Percentiles rank a stretch among this genome's conserved stretches.
phyloP scores from a whole-genome alignment of 176 grass and related monocot genomes.

The Eragrostis curvula region DNA sequence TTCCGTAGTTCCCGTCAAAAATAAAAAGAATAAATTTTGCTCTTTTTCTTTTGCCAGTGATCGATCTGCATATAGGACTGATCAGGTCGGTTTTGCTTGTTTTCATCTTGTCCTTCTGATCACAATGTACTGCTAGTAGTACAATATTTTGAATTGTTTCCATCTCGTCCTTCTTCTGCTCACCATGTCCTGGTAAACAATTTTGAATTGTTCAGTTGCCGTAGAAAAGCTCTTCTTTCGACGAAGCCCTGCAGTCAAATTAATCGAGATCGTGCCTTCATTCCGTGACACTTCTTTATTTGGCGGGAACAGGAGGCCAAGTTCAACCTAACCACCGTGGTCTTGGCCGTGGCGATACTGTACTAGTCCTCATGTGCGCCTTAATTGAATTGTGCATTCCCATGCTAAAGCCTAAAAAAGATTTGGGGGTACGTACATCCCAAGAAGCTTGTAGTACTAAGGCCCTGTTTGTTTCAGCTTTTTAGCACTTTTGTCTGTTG shows the following conservation, averaged over 20 bases:
- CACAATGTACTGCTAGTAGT: background rate
- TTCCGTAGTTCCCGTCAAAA: too few relatives aligned
- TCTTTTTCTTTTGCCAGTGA: too few relatives aligned
- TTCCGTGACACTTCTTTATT: constrained; percentile 36
- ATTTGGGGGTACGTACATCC: constrained; percentile 33
- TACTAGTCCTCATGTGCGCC: constrained; percentile 50
- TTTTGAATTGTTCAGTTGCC: background rate
- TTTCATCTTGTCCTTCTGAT: background rate
- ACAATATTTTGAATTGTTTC: background rate
- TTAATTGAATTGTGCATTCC: constrained; percentile 56
- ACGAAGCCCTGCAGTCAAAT: constrained; percentile 34
- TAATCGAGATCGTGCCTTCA: constrained; percentile 21
- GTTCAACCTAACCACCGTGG: constrained; percentile 14
- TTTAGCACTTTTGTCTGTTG: too few relatives aligned
- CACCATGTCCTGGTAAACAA: background rate
- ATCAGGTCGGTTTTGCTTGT: background rate
- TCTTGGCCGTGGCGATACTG: too few relatives aligned
- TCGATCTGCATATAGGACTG: too few relatives aligned
- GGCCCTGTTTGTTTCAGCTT: too few relatives aligned
- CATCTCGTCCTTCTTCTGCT: too few relatives aligned
- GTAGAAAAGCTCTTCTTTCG: constrained; percentile 1
- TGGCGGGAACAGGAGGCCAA: constrained; percentile 41
- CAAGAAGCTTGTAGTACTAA: constrained; percentile 35
- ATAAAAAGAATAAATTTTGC: too few relatives aligned
- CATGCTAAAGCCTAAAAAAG: constrained; percentile 36